phyloP scores from a whole-genome alignment of 345 rosid species.

The Salix caprea region DNA sequence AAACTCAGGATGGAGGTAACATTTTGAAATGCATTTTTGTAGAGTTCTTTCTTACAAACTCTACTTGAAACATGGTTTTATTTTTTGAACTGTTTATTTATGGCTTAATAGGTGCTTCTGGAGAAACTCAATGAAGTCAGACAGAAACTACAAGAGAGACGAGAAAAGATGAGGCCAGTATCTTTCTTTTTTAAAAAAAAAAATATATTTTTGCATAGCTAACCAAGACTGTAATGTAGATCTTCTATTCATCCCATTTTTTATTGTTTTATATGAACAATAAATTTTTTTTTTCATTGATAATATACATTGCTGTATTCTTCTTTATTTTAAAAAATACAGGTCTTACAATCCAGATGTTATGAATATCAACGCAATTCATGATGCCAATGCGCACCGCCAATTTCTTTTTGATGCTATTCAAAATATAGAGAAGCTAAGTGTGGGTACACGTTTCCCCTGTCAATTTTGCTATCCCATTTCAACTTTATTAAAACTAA shows the following conservation, averaged over 20 bases:
- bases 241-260: background rate
- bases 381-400: background rate
- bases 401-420: background rate
- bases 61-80: background rate
- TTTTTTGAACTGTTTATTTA: background rate
- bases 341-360: background rate
- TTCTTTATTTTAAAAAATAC: background rate
- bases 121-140: background rate
- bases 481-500: background rate
- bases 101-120: background rate
- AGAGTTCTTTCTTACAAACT: background rate
- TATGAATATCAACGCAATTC: background rate
- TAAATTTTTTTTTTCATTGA: background rate
- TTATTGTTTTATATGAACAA: background rate
- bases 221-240: background rate
- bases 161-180: background rate
- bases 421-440: background rate
- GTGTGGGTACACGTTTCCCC: background rate
- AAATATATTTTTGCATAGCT: background rate
- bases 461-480: background rate
- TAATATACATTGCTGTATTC: background rate
- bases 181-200: too few species aligned
- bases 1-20: background rate
- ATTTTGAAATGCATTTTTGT: background rate
- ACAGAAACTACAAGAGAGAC: background rate